Evolutionary conservation across 768 basidiomycete species (phyloP).

Genomic region (Ramaria sp.): DNA sequence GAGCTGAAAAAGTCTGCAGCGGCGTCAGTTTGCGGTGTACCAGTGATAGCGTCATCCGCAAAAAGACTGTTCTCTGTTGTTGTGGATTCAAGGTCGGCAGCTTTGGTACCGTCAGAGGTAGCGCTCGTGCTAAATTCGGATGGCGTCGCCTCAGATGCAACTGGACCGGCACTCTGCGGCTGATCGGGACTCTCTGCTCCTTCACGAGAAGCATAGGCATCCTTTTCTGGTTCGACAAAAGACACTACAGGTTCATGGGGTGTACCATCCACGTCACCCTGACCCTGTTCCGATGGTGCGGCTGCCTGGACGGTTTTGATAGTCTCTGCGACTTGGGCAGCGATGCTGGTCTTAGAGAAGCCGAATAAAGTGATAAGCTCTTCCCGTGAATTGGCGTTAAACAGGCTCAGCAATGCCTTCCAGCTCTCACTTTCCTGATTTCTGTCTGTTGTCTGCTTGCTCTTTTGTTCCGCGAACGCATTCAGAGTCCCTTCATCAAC

Average conservation of each 20-base stretch:
- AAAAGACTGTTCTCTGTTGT: constrained; percentile 83
- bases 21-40: constrained; percentile 52
- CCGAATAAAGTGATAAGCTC: constrained; percentile 86
- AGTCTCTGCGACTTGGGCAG: constrained; percentile 68
- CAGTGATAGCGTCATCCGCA: constrained; percentile 59
- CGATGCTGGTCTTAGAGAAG: constrained; percentile 83
- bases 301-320: constrained; percentile 58
- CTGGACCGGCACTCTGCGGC: constrained; percentile 24
- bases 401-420: constrained; percentile 83
- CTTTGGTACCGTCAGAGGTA: constrained; percentile 47
- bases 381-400: constrained; percentile 80
- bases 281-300: constrained; percentile 31
- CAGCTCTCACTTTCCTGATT: constrained; percentile 45
- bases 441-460: constrained; percentile 18
- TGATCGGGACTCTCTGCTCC: constrained; percentile 31
- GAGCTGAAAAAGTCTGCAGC: constrained; percentile 86
- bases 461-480: constrained; percentile 57
- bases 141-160: constrained; percentile 47
- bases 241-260: constrained; percentile 72
- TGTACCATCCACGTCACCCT: constrained; percentile 24
- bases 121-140: constrained; percentile 64
- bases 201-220: constrained; percentile 21
- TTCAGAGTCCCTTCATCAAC: constrained; percentile 43
- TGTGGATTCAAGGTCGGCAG: constrained; percentile 56
- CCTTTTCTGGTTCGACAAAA: constrained; percentile 65